phyloP scores from a whole-genome alignment of 345 rosid species.

The Geranium brycei region DNA sequence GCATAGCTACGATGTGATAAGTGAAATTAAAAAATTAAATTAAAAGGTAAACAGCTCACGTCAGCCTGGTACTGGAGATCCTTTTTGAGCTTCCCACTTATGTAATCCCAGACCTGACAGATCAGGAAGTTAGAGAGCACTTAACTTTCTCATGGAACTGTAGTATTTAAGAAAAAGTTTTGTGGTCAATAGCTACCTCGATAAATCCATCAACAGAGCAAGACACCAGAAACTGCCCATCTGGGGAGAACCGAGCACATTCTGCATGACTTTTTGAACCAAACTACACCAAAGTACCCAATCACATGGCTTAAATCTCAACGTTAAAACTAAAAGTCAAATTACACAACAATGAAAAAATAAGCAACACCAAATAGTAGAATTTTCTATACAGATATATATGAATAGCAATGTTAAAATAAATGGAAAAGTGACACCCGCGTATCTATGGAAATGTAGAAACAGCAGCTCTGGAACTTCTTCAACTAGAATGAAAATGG shows the following conservation, averaged over 20 bases:
- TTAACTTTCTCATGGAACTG: slow-evolving; percentile 5
- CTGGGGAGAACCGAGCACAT: slow-evolving; percentile 87
- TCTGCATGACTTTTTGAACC: slow-evolving; percentile 96
- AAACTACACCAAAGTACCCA: slow-evolving; percentile 43
- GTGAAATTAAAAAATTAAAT: not conserved
- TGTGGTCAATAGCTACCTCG: slow-evolving; percentile 39
- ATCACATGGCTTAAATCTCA: not conserved
- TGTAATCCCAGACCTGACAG: slow-evolving; percentile 86
- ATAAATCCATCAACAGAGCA: slow-evolving; percentile 94
- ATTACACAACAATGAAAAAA: not conserved
- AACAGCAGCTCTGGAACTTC: too few relatives aligned
- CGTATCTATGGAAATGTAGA: too few relatives aligned
- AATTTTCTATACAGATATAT: too few relatives aligned
- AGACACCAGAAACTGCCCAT: slow-evolving; percentile 94
- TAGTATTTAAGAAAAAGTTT: slow-evolving; percentile 4
- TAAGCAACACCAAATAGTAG: not conserved
- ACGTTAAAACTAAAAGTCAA: not conserved
- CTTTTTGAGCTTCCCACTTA: slow-evolving; percentile 94
- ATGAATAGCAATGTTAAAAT: too few relatives aligned
- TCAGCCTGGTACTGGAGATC: slow-evolving; percentile 98
- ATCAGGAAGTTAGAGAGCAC: slow-evolving; percentile 12
- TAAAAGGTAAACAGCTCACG: slow-evolving; percentile 29
- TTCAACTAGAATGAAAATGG: too few relatives aligned
- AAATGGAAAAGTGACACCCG: too few relatives aligned
- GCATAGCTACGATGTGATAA: not conserved